These are phyloP conservation scores for Xylaria sp. DNA, from an alignment of 2,329 filamentous ascomycete species.

Conservation along the genomic window DNA sequence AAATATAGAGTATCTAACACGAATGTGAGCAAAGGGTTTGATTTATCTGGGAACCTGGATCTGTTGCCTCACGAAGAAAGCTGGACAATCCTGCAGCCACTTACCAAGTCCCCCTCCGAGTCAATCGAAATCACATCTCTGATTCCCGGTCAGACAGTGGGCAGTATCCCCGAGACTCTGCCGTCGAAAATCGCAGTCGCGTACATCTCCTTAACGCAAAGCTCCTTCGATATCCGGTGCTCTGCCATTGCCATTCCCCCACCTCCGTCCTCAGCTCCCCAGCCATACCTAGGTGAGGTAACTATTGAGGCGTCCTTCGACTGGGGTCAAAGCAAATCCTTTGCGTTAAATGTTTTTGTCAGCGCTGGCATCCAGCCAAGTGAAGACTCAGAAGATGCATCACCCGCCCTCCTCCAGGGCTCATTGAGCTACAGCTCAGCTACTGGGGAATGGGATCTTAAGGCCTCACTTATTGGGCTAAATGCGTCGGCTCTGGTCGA, in stretches of 20 bases:
- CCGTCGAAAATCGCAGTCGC: background rate
- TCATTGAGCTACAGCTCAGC: constrained; percentile 2
- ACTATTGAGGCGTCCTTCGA: constrained; percentile 19
- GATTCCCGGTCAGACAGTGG: constrained; percentile 9
- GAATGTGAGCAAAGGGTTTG: background rate
- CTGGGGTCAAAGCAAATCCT: constrained; percentile 20
- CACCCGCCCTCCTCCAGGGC: constrained; percentile 1
- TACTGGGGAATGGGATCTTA: background rate
- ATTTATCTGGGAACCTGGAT: background rate
- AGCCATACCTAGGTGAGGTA: constrained; percentile 23
- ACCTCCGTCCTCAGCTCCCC: constrained; percentile 3
- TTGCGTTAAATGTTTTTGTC: constrained; percentile 12
- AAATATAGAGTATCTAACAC: background rate
- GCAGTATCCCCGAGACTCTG: constrained; percentile 3
- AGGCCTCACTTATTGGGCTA: background rate
- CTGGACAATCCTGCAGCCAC: constrained; percentile 5
- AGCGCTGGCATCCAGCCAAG: constrained; percentile 21
- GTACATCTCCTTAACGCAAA: background rate
- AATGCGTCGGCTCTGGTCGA: constrained; percentile 15
- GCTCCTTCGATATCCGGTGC: background rate
- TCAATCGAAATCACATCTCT: background rate
- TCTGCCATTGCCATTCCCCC: background rate
- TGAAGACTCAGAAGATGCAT: background rate
- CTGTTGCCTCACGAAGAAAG: constrained; percentile 2
- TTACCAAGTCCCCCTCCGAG: background rate